A percentile compares a stretch with the other conserved stretches of the same genome.
These are phyloP conservation scores for Candida germanica DNA, from an alignment of 805 yeast species.

Conservation along the genomic window DNA sequence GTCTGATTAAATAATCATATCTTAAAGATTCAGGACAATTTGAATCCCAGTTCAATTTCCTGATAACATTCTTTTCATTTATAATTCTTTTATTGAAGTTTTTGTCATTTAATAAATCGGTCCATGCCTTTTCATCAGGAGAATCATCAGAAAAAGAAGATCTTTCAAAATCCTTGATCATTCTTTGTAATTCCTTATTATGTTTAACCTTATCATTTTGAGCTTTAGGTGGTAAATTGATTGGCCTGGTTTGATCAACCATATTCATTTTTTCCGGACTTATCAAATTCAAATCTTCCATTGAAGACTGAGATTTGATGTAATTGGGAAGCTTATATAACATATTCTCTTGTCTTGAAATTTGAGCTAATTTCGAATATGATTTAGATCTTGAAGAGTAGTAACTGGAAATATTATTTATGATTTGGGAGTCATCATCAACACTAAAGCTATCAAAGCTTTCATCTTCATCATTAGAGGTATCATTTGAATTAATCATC, in stretches of 20 bases:
- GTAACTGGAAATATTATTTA: conserved; percentile 35
- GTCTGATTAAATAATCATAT: conserved; percentile 25
- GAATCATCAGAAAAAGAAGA: conserved; percentile 3
- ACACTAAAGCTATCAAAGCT: conserved; percentile 4
- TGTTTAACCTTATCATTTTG: conserved; percentile 51
- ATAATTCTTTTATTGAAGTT: conserved; percentile 23
- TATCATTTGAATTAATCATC: conserved; percentile 1
- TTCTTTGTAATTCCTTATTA: conserved; percentile 50
- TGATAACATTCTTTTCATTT: conserved; percentile 25
- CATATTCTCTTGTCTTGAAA: conserved; percentile 29
- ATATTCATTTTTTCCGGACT: conserved; percentile 57
- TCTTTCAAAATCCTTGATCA: conserved; percentile 39
- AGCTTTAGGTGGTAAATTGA: conserved; percentile 68
- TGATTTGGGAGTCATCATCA: conserved; percentile 32
- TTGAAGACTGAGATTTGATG: conserved; percentile 36
- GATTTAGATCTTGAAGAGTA: conserved; percentile 36
- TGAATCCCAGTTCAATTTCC: conserved; percentile 39
- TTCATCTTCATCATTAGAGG: conserved; percentile 3
- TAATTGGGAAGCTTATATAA: conserved; percentile 37
- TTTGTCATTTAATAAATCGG: conserved; percentile 16
- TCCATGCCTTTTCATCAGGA: conserved; percentile 11
- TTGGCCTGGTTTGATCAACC: conserved; percentile 63
- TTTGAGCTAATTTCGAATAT: conserved; percentile 29
- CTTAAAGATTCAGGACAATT: conserved; percentile 25
- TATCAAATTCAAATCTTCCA: conserved; percentile 59